Conservation (phyloP, 2,329 filamentous ascomycete species). For the Pseudonectria buxi region DNA sequence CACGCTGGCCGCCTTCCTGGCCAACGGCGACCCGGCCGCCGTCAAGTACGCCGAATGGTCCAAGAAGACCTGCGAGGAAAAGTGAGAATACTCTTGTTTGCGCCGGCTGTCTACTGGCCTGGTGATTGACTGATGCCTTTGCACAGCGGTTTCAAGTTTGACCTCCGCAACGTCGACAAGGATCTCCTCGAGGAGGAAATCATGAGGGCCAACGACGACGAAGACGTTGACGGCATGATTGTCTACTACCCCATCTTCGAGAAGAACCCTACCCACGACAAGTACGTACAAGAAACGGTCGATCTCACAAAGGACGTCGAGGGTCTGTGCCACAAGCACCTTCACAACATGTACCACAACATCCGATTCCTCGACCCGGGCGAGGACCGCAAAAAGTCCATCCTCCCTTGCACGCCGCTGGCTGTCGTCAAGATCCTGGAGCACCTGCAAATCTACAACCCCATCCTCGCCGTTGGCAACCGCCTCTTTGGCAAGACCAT, state of each 20-base stretch:
- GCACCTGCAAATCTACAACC: constrained; percentile 93
- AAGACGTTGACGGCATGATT: constrained; percentile 77
- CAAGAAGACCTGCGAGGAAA: constrained; percentile 90
- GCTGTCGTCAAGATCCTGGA: constrained; percentile 97
- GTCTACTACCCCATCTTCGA: constrained; percentile 97
- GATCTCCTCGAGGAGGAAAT: constrained; percentile 87
- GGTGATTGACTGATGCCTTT: constrained; percentile 11
- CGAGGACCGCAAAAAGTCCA: constrained; percentile 73
- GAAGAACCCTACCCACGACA: constrained; percentile 74
- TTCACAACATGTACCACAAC: constrained; percentile 99
- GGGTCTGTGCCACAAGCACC: constrained; percentile 85
- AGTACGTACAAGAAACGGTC: constrained; percentile 93
- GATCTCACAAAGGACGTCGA: constrained; percentile 90
- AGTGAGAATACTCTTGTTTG: constrained; percentile 54
- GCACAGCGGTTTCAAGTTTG: constrained; percentile 77
- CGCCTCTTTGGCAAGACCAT: constrained; percentile 89
- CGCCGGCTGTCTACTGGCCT: no score
- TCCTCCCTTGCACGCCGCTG: constrained; percentile 90
- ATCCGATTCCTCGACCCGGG: constrained; percentile 84
- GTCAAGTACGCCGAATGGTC: constrained; percentile 96
- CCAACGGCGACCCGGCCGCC: constrained; percentile 85
- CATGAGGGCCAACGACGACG: constrained; percentile 74
- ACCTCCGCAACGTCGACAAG: constrained; percentile 75
- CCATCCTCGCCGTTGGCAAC: constrained; percentile 86
- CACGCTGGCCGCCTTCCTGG: constrained; percentile 82